Percentiles rank a stretch among this genome's conserved stretches.
Evolutionary conservation across 208 protist species (phyloP).

Genomic region (Vickermania spadyakhi): DNA sequence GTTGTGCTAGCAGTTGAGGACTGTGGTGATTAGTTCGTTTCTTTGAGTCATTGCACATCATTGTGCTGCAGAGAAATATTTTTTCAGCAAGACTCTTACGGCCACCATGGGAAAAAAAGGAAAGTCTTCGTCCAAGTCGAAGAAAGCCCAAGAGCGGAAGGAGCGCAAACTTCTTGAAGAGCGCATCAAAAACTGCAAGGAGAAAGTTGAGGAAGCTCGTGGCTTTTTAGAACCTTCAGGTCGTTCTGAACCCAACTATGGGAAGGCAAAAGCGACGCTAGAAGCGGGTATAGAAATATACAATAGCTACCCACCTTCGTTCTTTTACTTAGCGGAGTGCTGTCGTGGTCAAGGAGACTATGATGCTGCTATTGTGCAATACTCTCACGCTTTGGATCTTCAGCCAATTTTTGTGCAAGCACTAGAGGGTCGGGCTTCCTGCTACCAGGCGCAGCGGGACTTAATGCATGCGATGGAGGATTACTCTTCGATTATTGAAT

Average conservation of each 20-base stretch:
- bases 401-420: constrained; percentile 47
- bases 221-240: constrained; percentile 57
- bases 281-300: constrained; percentile 75
- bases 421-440: constrained; percentile 62
- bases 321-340: constrained; percentile 61
- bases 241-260: constrained; percentile 54
- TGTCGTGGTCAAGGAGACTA: constrained; percentile 44
- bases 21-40: constrained; percentile 6
- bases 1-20: too few species aligned
- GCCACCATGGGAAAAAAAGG: too few species aligned
- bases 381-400: constrained; percentile 61
- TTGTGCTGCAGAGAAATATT: too few species aligned
- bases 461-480: constrained; percentile 74
- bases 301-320: constrained; percentile 38
- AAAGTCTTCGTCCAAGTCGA: constrained; percentile 4
- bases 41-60: constrained; percentile 1
- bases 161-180: constrained; percentile 72
- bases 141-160: constrained; percentile 54
- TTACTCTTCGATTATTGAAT: constrained; percentile 75
- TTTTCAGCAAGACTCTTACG: too few species aligned
- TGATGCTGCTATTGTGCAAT: constrained; percentile 65
- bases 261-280: constrained; percentile 63
- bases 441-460: constrained; percentile 52
- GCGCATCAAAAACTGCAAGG: constrained; percentile 48
- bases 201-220: constrained; percentile 68